A percentile compares a stretch with the other conserved stretches of the same genome.
These are phyloP conservation scores for Populus hybrid DNA, from an alignment of 441 rosid genomes.

Conservation along the genomic window DNA sequence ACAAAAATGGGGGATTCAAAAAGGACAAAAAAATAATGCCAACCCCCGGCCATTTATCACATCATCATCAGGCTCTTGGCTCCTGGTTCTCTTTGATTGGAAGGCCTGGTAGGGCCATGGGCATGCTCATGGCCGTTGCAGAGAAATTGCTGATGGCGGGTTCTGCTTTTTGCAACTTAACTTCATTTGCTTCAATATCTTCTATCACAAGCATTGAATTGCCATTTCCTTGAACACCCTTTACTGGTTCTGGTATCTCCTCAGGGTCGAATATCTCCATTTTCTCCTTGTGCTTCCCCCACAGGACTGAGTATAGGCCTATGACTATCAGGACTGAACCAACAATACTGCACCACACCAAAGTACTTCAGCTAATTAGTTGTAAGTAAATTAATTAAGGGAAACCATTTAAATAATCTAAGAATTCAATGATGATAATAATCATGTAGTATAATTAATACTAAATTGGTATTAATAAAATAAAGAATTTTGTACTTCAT, in stretches of 20 bases:
- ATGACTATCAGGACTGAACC: slow-evolving; percentile 56
- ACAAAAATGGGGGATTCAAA: slow-evolving; percentile 12
- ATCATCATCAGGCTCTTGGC: slow-evolving; percentile 16
- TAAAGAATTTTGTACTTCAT: background rate
- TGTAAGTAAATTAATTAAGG: background rate
- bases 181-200: slow-evolving; percentile 48
- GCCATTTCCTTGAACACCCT: slow-evolving; percentile 35
- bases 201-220: slow-evolving; percentile 15
- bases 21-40: slow-evolving; percentile 9
- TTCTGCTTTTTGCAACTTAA: slow-evolving; percentile 36
- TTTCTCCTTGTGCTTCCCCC: slow-evolving; percentile 76
- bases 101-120: slow-evolving; percentile 27
- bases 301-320: slow-evolving; percentile 68
- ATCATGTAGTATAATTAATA: background rate
- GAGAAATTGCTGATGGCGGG: slow-evolving; percentile 24
- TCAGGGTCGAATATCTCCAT: slow-evolving; percentile 23
- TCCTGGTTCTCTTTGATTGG: slow-evolving; percentile 22
- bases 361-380: too few relatives aligned
- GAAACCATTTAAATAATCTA: background rate
- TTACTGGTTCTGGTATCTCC: slow-evolving; percentile 46
- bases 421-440: background rate
- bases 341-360: slow-evolving; percentile 42
- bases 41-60: background rate
- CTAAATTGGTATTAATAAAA: background rate
- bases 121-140: slow-evolving; percentile 28